Conservation (phyloP, 495 filamentous ascomycete genomes). For the Neurospora sp. region DNA sequence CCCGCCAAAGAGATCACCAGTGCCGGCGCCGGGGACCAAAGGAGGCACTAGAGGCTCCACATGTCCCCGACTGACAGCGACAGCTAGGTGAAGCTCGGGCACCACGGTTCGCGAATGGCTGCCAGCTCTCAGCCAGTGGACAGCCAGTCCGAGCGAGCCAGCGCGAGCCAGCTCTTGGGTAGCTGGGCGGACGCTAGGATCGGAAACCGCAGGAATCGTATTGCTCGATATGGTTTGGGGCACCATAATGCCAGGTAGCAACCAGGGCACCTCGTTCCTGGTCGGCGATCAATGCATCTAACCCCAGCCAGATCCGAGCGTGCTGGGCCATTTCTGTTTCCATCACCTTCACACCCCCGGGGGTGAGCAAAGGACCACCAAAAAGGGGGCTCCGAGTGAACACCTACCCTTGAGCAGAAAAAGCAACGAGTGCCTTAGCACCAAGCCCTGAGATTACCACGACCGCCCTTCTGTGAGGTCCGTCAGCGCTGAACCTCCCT, state of each 20-base stretch:
- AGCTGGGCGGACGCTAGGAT: slow-evolving; percentile 16
- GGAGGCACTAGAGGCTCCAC: not conserved
- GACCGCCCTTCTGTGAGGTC: not conserved
- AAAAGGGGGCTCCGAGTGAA: not conserved
- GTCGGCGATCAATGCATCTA: slow-evolving; percentile 24
- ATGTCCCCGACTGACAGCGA: not conserved
- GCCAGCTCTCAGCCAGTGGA: not conserved
- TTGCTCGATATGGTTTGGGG: slow-evolving; percentile 17
- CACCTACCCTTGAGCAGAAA: slow-evolving; percentile 1
- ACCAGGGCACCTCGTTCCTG: slow-evolving; percentile 9
- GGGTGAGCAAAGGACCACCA: not conserved
- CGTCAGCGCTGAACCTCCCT: not conserved
- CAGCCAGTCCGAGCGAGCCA: not conserved
- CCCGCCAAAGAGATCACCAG: not conserved
- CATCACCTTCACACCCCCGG: slow-evolving; percentile 3
- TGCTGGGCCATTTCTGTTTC: not conserved
- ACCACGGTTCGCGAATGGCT: not conserved
- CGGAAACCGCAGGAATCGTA: slow-evolving; percentile 12
- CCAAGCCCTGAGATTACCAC: not conserved
- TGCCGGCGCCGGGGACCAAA: not conserved
- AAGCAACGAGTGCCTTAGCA: not conserved
- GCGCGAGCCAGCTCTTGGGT: not conserved
- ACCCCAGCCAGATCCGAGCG: not conserved
- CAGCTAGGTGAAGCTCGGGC: not conserved
- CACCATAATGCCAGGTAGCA: not conserved